Conservation (phyloP, 176 grass and related monocot genomes). For the Avena eriantha region DNA sequence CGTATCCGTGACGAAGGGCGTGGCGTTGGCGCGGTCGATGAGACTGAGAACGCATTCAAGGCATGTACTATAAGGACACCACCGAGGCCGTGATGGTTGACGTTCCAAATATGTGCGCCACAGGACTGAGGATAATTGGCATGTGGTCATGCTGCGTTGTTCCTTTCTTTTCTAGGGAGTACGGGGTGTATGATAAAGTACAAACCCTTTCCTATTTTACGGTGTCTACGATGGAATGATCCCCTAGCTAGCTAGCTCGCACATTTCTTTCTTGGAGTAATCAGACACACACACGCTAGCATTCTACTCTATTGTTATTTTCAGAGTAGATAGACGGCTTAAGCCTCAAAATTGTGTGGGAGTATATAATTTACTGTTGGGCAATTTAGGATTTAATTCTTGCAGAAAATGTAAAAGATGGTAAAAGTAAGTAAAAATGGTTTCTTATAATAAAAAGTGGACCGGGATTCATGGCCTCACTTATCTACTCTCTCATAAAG, state of each 20-base stretch:
- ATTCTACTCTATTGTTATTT: not conserved
- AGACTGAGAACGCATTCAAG: not conserved
- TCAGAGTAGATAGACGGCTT: not conserved
- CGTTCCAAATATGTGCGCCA: not conserved
- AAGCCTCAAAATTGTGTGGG: too few relatives aligned
- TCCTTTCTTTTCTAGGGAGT: not conserved
- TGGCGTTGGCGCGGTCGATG: conserved; percentile 7
- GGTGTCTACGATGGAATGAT: conserved; percentile 1
- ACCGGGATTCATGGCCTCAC: too few relatives aligned
- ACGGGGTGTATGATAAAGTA: not conserved
- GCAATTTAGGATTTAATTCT: too few relatives aligned
- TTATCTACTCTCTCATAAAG: too few relatives aligned
- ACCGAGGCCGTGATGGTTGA: not conserved
- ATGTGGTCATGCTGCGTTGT: not conserved
- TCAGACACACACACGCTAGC: not conserved
- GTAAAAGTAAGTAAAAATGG: too few relatives aligned
- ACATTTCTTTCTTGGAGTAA: not conserved
- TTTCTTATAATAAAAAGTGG: too few relatives aligned
- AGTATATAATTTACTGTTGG: too few relatives aligned
- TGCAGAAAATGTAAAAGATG: too few relatives aligned
- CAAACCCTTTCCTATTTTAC: not conserved
- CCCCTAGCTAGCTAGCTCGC: not conserved
- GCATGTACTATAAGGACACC: not conserved
- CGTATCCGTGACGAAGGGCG: conserved; percentile 12
- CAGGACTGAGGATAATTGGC: not conserved